phyloP scores from a whole-genome alignment of 768 basidiomycete genomes.

The Sistotremastrum niveocremeum region DNA sequence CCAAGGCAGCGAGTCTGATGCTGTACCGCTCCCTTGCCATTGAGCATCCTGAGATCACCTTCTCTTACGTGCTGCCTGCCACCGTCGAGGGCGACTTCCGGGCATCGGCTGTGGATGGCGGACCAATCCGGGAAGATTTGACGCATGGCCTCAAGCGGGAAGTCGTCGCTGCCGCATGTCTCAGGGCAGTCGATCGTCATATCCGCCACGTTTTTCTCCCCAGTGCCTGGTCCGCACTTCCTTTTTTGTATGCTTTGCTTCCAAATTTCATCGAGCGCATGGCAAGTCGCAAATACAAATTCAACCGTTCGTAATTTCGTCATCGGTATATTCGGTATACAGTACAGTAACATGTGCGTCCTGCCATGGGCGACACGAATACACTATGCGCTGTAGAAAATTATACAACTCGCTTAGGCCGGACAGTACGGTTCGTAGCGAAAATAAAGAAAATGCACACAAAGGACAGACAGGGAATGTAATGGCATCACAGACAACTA shows the following conservation, averaged over 20 bases:
- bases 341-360: no score
- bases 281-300: slow-evolving; percentile 56
- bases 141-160: slow-evolving; percentile 44
- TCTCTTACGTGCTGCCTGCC: slow-evolving; percentile 48
- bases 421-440: no score
- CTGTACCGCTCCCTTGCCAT: slow-evolving; percentile 72
- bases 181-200: slow-evolving; percentile 43
- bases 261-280: slow-evolving; percentile 43
- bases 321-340: no score
- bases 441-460: no score
- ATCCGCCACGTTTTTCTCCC: slow-evolving; percentile 53
- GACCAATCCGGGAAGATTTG: slow-evolving; percentile 32
- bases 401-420: no score
- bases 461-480: no score
- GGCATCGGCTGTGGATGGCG: slow-evolving; percentile 61
- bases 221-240: slow-evolving; percentile 25
- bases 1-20: slow-evolving; percentile 65
- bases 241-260: slow-evolving; percentile 52
- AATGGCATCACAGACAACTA: no score
- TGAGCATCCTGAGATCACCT: slow-evolving; percentile 58
- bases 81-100: slow-evolving; percentile 72
- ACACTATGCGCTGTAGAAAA: no score
- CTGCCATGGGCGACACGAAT: no score
- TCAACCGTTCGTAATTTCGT: slow-evolving; percentile 6
- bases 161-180: slow-evolving; percentile 44